These are phyloP conservation scores for Penicillium capsulatum DNA, from an alignment of 2,329 filamentous ascomycete genomes.

Conservation along the genomic window DNA sequence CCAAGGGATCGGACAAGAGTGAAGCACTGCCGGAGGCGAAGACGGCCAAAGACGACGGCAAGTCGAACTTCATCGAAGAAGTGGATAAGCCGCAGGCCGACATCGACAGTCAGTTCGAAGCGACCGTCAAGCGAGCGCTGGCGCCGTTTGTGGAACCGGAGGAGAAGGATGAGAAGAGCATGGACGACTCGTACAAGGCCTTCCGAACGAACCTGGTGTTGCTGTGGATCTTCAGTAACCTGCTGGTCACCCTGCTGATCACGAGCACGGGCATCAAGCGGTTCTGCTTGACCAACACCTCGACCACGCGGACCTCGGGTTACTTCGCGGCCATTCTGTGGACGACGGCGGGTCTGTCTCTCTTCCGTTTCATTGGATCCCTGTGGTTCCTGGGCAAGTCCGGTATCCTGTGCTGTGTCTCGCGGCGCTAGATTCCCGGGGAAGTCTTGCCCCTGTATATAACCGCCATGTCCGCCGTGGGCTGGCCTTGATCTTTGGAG, in stretches of 20 bases:
- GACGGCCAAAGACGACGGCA: conserved; percentile 82
- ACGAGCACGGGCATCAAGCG: conserved; percentile 77
- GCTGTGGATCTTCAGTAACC: conserved; percentile 90
- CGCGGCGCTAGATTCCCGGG: conserved; percentile 55
- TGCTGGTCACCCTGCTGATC: conserved; percentile 73
- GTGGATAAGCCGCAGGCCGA: conserved; percentile 92
- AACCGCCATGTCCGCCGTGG: conserved; percentile 6
- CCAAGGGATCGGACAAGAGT: conserved; percentile 92
- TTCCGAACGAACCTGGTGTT: conserved; percentile 93
- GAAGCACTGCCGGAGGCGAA: conserved; percentile 84
- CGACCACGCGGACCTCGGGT: conserved; percentile 68
- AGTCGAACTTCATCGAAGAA: conserved; percentile 83
- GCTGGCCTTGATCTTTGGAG: conserved; percentile 4
- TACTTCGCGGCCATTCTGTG: conserved; percentile 92
- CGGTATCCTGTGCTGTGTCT: conserved; percentile 92
- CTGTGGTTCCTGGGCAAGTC: conserved; percentile 88
- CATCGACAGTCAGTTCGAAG: conserved; percentile 93
- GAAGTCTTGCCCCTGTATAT: conserved; percentile 12
- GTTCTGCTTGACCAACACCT: conserved; percentile 69
- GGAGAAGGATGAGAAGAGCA: conserved; percentile 74
- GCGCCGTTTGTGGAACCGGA: conserved; percentile 71
- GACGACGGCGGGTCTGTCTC: conserved; percentile 73
- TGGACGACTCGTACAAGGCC: conserved; percentile 97
- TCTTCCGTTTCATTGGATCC: conserved; percentile 86
- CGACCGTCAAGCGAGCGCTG: conserved; percentile 87